Conservation (phyloP, 1,284 basidiomycete genomes). For the Heterobasidion irregulare region DNA sequence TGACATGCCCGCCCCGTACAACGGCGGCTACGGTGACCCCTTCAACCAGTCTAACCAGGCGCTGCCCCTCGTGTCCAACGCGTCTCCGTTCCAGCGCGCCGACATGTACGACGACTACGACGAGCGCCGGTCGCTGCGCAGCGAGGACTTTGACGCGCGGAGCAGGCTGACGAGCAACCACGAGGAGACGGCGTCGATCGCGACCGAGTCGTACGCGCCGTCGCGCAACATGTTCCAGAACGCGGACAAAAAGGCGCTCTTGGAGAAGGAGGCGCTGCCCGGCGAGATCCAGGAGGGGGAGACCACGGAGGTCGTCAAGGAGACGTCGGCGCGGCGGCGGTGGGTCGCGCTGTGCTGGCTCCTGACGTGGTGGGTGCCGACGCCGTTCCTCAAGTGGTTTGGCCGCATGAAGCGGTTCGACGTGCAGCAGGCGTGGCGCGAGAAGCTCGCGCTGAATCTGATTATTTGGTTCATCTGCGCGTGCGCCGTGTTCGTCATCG, state of each 20-base stretch:
- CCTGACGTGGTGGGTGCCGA: slow-evolving; percentile 91
- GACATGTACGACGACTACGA: slow-evolving; percentile 72
- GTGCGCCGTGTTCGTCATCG: slow-evolving; percentile 89
- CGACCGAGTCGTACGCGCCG: slow-evolving; percentile 87
- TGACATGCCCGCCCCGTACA: slow-evolving; percentile 36
- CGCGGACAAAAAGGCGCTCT: slow-evolving; percentile 62
- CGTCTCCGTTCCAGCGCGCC: slow-evolving; percentile 67
- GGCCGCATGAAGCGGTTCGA: slow-evolving; percentile 93
- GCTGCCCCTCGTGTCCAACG: slow-evolving; percentile 71
- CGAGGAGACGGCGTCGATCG: slow-evolving; percentile 74
- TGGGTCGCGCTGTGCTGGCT: slow-evolving; percentile 89
- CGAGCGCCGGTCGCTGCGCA: slow-evolving; percentile 68
- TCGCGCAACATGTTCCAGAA: slow-evolving; percentile 93
- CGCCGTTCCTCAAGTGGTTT: slow-evolving; percentile 57
- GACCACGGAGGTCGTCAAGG: slow-evolving; percentile 81
- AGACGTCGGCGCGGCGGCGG: slow-evolving; percentile 68
- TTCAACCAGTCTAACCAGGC: slow-evolving; percentile 51
- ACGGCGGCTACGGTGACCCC: slow-evolving; percentile 36
- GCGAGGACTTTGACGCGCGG: slow-evolving; percentile 68
- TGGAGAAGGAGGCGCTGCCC: slow-evolving; percentile 74
- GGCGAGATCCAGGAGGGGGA: slow-evolving; percentile 80
- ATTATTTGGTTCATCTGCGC: slow-evolving; percentile 94
- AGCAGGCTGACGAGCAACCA: slow-evolving; percentile 68
- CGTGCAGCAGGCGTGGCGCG: slow-evolving; percentile 93
- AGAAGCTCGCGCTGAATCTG: slow-evolving; percentile 93